Evolutionary conservation across 176 grass and related monocot genomes (phyloP).

Genomic region (Calamus simplicifolius): DNA sequence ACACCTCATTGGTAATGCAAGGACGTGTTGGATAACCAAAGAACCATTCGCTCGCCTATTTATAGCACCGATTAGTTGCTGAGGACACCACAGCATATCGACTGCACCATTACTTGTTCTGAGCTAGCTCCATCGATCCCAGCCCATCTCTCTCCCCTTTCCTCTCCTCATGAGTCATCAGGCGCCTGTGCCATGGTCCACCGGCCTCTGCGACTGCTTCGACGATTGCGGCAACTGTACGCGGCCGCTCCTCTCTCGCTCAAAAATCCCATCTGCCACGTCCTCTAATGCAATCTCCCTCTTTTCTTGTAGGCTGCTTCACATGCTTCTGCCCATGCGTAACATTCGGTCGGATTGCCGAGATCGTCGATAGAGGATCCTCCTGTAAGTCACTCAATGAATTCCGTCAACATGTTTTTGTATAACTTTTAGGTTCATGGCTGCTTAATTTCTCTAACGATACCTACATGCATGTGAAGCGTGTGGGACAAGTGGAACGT

Average conservation of each 20-base stretch:
- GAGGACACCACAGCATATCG: too few relatives aligned
- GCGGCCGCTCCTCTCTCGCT: neutral
- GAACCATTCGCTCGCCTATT: too few relatives aligned
- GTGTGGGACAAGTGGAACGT: conserved; percentile 26
- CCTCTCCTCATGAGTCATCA: too few relatives aligned
- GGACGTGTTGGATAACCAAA: too few relatives aligned
- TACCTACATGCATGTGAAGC: conserved; percentile 19
- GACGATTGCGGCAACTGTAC: conserved; percentile 35
- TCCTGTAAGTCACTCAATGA: conserved; percentile 19
- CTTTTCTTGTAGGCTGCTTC: conserved; percentile 29
- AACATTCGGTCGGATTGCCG: conserved; percentile 40
- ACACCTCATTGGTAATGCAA: too few relatives aligned
- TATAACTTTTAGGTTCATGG: too few relatives aligned
- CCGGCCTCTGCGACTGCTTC: conserved; percentile 33
- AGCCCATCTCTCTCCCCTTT: too few relatives aligned
- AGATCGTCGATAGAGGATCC: conserved; percentile 49
- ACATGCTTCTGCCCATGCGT: conserved; percentile 67
- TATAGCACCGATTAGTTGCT: too few relatives aligned
- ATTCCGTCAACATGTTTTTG: too few relatives aligned
- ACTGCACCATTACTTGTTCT: too few relatives aligned
- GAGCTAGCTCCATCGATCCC: too few relatives aligned
- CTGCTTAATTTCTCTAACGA: too few relatives aligned
- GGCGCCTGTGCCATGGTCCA: conserved; percentile 19
- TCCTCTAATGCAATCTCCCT: neutral
- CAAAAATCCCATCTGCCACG: neutral